Base-by-base conservation (phyloP, 2,329 filamentous ascomycete genomes). In the Trichoderma atroviride region DNA sequence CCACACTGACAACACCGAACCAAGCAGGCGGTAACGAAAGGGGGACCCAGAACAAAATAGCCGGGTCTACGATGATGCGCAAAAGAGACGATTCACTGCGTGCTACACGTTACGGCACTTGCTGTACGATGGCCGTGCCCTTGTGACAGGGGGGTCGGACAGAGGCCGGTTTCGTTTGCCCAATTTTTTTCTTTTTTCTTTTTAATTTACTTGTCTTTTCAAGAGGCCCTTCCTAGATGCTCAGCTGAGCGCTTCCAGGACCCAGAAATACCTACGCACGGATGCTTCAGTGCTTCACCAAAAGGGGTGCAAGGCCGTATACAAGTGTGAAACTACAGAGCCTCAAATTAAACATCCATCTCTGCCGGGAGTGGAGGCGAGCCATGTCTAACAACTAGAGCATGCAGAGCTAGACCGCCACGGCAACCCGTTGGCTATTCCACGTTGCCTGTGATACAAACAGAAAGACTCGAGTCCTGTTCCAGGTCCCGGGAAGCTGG, bases 401-500 rank as follows among this genome's bases (percentile, higher is more conserved):
- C 29, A 31, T 27, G 53, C 59, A 4, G 52, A 50, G 55, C 61
- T 56, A 43, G 52, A 29, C 40, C 59, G 7, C 55, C 9, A 58
- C 55, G 33, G 55, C 55, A 37, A 43, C 24, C 11, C 40, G 43
- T 58, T 43, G 9, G 16, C 35, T 56, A 9, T 19, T 47, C 47
- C 40, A n/a, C 47, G 40, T 52, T 43, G 27, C 19, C 11, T 27
- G 29, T 52, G 22, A 33, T n/a, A 22, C 40, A 43, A 43, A 67
- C 40, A 43, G 35, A 50, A 50, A 58, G 40, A 40, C 16, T 24
- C 59, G 2, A 14, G 14, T 35, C 33, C 40, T 37, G 29, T 60
- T 52, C 69, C 69, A 70, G 52, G 71, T 70, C 71, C 72, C 72
- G 69, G 68, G 68, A 67, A 70, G 68, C 68, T 70, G 72, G 72